Conservation (phyloP, 352 stramenopile genomes). For the Globisporangium nagaii region DNA sequence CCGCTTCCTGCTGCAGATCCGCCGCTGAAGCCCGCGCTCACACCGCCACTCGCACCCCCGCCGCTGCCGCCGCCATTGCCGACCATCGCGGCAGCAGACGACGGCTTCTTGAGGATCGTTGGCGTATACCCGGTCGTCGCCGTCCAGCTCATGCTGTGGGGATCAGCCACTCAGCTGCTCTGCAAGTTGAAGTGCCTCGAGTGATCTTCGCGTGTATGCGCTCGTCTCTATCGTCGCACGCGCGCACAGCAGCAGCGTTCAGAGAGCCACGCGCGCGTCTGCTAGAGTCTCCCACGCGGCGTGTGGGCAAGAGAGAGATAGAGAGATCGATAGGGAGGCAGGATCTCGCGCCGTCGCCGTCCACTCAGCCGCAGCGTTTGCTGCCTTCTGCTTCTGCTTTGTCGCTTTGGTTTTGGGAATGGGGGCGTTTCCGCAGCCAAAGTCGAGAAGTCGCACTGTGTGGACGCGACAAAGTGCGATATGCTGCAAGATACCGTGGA, state of each 20-base stretch:
- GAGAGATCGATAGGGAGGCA: background rate
- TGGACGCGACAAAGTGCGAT: background rate
- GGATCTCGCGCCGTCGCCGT: background rate
- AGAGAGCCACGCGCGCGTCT: background rate
- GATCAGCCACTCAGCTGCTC: background rate
- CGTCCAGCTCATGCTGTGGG: slow-evolving; percentile 20
- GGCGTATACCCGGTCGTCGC: slow-evolving; percentile 18
- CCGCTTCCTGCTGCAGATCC: background rate
- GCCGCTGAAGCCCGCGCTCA: background rate
- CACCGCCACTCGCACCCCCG: background rate
- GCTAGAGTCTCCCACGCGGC: background rate
- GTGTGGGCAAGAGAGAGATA: background rate
- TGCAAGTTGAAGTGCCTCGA: slow-evolving; percentile 16
- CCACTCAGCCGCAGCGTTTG: background rate
- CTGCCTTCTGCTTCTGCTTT: background rate
- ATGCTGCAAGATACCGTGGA: background rate
- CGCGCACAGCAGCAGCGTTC: background rate
- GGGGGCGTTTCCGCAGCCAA: slow-evolving; percentile 1
- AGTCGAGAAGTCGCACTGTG: background rate
- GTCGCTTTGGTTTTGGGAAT: background rate
- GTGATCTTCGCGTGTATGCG: background rate
- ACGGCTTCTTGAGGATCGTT: slow-evolving; percentile 16
- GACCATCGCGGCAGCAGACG: slow-evolving; percentile 5
- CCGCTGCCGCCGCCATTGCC: background rate
- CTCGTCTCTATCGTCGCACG: too few relatives aligned